phyloP scores from a whole-genome alignment of 2,329 filamentous ascomycete species.

The Ophiostoma tasmaniense region DNA sequence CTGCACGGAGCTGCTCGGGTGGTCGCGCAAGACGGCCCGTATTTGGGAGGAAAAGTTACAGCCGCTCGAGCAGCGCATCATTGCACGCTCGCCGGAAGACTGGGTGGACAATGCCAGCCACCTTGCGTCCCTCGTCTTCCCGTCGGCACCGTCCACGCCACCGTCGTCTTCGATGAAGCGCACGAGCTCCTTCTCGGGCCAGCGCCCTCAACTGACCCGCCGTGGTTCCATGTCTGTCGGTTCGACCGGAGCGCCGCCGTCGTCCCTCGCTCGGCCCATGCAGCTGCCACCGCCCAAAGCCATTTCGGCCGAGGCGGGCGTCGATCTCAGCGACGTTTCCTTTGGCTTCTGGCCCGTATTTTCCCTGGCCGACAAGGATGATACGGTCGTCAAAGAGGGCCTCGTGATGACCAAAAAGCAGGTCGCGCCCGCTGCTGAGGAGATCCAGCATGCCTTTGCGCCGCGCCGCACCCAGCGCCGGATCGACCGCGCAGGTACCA shows the following conservation, averaged over 20 bases:
- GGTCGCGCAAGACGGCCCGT: background rate
- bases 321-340: background rate
- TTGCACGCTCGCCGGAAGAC: background rate
- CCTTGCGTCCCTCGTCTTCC: background rate
- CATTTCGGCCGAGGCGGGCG: background rate
- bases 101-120: background rate
- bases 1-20: background rate
- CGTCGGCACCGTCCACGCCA: background rate
- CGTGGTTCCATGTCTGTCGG: background rate
- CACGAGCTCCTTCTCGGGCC: background rate
- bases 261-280: background rate
- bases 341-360: conserved; percentile 13
- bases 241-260: background rate
- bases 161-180: background rate
- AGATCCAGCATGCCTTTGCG: background rate
- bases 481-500: background rate
- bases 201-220: background rate
- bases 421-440: background rate
- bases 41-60: background rate
- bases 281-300: background rate
- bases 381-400: background rate
- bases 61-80: background rate
- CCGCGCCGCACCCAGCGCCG: background rate
- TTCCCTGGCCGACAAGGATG: background rate
- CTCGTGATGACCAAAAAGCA: background rate